Evolutionary conservation across 257 asterid species (phyloP).

Genomic region (Nicotiana paniculata): DNA sequence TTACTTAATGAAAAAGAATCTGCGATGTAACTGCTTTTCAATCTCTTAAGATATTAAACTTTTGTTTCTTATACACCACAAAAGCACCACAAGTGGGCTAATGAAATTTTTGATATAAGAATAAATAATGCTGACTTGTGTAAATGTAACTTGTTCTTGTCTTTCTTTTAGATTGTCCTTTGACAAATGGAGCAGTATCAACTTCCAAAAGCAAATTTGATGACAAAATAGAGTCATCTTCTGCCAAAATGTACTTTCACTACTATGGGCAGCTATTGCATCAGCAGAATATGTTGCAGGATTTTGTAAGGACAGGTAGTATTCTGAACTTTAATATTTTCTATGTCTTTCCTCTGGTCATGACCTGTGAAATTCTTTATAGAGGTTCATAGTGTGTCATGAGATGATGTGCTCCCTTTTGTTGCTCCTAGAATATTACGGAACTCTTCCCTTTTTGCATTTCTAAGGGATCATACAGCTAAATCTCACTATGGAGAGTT

Average conservation of each 20-base stretch:
- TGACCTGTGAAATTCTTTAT: neutral
- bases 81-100: neutral
- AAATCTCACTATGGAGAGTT: constrained; percentile 13
- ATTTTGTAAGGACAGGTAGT: constrained; percentile 94
- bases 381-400: neutral
- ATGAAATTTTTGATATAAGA: neutral
- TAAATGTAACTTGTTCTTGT: constrained; percentile 6
- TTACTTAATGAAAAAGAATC: neutral
- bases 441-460: neutral
- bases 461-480: neutral
- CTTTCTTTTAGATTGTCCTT: constrained; percentile 39
- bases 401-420: neutral
- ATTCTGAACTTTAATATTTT: neutral
- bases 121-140: neutral
- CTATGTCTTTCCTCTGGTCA: neutral
- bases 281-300: constrained; percentile 99
- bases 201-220: constrained; percentile 75
- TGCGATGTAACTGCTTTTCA: neutral
- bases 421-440: neutral
- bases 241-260: constrained; percentile 98
- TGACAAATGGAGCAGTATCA: constrained; percentile 57
- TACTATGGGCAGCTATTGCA: constrained; percentile 96
- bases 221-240: constrained; percentile 87
- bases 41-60: neutral
- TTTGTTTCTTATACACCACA: neutral